These are phyloP conservation scores for Sedum album DNA, from an alignment of 164 flowering plant genomes.

Conservation along the genomic window DNA sequence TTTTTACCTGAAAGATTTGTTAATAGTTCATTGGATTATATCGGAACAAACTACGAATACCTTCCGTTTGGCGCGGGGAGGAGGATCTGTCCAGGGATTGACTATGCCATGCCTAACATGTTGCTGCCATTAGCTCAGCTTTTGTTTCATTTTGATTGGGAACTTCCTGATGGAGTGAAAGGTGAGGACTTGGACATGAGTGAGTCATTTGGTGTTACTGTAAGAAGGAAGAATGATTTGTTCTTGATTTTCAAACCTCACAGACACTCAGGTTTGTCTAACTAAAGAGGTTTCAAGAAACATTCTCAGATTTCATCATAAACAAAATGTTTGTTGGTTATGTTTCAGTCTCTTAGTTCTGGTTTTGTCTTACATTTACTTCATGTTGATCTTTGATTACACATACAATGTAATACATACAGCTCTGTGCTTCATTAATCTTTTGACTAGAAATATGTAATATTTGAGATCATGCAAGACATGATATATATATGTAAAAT, in stretches of 20 bases:
- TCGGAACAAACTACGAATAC: slow-evolving; percentile 21
- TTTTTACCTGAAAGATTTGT: slow-evolving; percentile 30
- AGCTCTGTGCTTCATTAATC: too few relatives aligned
- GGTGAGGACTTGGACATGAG: slow-evolving; percentile 21
- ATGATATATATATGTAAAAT: too few relatives aligned
- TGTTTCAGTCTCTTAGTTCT: neutral
- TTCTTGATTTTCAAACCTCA: slow-evolving; percentile 17
- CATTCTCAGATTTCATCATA: neutral
- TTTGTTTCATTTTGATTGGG: slow-evolving; percentile 30
- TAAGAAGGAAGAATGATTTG: slow-evolving; percentile 19
- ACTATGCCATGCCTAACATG: slow-evolving; percentile 16
- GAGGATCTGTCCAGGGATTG: slow-evolving; percentile 29
- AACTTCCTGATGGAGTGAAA: slow-evolving; percentile 21
- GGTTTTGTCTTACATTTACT: too few relatives aligned
- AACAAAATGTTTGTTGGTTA: neutral
- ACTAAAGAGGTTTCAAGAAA: neutral
- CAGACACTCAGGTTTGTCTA: neutral
- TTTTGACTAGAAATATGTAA: too few relatives aligned
- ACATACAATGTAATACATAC: too few relatives aligned
- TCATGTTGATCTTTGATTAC: too few relatives aligned
- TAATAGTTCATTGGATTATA: slow-evolving; percentile 20
- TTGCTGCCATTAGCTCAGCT: slow-evolving; percentile 20
- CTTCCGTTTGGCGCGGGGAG: slow-evolving; percentile 36
- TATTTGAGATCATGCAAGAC: too few relatives aligned
- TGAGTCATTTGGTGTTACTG: slow-evolving; percentile 16